These are phyloP conservation scores for Colletotrichum lupini DNA, from an alignment of 2,329 filamentous ascomycete species.

Conservation along the genomic window DNA sequence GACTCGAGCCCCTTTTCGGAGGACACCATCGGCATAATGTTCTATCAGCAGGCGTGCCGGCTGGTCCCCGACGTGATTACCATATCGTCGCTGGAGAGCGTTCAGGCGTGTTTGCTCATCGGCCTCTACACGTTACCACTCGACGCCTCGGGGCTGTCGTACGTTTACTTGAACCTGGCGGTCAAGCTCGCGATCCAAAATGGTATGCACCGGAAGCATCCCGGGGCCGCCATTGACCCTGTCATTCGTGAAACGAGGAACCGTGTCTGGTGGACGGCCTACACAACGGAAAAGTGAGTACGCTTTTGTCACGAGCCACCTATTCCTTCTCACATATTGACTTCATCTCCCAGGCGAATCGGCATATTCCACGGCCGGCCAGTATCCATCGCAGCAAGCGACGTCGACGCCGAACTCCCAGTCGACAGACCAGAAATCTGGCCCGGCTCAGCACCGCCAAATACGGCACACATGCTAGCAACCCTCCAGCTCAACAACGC, in stretches of 20 bases:
- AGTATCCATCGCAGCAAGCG: constrained; percentile 61
- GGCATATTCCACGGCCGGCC: constrained; percentile 67
- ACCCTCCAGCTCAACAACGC: constrained; percentile 50
- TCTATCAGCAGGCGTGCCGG: constrained; percentile 66
- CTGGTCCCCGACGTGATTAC: constrained; percentile 68
- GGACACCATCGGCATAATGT: constrained; percentile 64
- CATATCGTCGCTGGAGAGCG: constrained; percentile 65
- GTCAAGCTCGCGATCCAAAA: constrained; percentile 69
- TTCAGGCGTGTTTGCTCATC: constrained; percentile 67
- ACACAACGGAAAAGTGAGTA: constrained; percentile 64
- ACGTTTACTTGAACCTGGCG: constrained; percentile 66
- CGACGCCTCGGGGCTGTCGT: constrained; percentile 66
- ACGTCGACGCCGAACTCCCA: constrained; percentile 65
- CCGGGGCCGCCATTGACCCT: constrained; percentile 57
- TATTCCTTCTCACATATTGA: not conserved
- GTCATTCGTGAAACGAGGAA: constrained; percentile 63
- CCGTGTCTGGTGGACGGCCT: constrained; percentile 67
- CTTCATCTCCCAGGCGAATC: constrained; percentile 54
- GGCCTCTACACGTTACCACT: constrained; percentile 66
- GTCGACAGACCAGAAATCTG: constrained; percentile 56
- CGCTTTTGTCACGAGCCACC: no score
- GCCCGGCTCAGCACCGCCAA: constrained; percentile 51
- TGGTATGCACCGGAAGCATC: constrained; percentile 66
- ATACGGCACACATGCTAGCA: constrained; percentile 59
- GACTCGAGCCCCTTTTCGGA: constrained; percentile 50